Evolutionary conservation across 495 filamentous ascomycete genomes (phyloP).

Genomic region (Penicillium chermesinum): DNA sequence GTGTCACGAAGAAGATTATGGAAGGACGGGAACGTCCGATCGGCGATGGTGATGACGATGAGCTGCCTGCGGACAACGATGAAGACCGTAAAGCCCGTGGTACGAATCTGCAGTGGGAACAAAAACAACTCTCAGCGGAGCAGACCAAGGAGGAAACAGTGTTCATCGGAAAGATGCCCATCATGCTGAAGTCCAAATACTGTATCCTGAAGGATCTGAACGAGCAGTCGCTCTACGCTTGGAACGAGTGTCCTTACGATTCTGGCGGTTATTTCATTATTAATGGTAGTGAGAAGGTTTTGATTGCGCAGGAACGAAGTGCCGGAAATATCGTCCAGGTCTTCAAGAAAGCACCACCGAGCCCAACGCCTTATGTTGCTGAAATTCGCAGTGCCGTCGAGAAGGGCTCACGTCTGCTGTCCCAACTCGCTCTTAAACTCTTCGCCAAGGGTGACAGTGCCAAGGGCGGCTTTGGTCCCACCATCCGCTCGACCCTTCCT

Average conservation of each 20-base stretch:
- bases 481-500: constrained; percentile 80
- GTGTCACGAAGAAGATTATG: constrained; percentile 72
- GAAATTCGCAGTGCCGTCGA: constrained; percentile 96
- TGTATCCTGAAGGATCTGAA: constrained; percentile 78
- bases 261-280: constrained; percentile 98
- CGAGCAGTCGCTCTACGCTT: constrained; percentile 74
- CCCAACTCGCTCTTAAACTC: constrained; percentile 81
- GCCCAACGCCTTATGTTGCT: constrained; percentile 82
- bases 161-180: constrained; percentile 89
- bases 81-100: constrained; percentile 41
- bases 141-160: constrained; percentile 61
- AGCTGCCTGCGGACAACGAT: constrained; percentile 37
- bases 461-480: constrained; percentile 76
- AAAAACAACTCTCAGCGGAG: constrained; percentile 52
- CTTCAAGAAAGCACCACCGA: constrained; percentile 90
- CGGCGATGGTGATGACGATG: constrained; percentile 47
- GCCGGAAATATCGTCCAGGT: constrained; percentile 98
- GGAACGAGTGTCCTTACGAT: constrained; percentile 96
- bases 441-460: constrained; percentile 74
- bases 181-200: constrained; percentile 95
- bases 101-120: constrained; percentile 47
- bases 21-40: constrained; percentile 72
- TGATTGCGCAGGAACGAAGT: constrained; percentile 95
- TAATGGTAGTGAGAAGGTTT: constrained; percentile 98
- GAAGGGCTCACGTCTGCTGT: constrained; percentile 90